Evolutionary conservation across 306 rosid genomes (phyloP), one percentile per base, ranked within the genome.

Genomic region (Inga oerstediana): DNA sequence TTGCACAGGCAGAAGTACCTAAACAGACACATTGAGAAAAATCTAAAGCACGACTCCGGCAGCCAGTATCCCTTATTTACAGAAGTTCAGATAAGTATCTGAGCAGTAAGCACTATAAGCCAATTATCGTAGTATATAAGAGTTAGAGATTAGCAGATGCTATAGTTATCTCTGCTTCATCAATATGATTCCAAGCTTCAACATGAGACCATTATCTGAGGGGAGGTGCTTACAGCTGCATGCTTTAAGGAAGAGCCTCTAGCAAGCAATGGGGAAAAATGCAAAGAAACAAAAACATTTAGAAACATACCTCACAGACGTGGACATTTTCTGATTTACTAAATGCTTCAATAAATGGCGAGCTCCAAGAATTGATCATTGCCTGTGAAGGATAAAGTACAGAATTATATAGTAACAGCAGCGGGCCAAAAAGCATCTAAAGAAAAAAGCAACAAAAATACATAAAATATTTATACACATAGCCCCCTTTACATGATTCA

Each of bases 351-450:
- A 79, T 41, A 84, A 92, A 95, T 80, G 97, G 92, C 56, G 45
- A 67, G 32, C 89, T 91, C 99, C 99, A 95, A 74, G 99, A 95
- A 65, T 92, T 83, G 73, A 87, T 76, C 99, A 93, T 87, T 76
- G 71, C 89, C 98, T 95, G 88, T 66, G 74, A 89, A 81, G 76
- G 82, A 85, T 37, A 85, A 59, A 80, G 43, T 70, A 71, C 32
- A 4, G 61, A 79, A 71, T 52, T 32, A 79, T 34, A 67, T 67
- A 72, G 75, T 74, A 85, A 70, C 76, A 41, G 80, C 30, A 79
- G 61, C 51, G 72, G 80, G 22, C 75, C 75, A 85, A 84, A 82
- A 64, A 74, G 49, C 85, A 62, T 74, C 61, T 34, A 6, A 76
- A 46, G 37, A 54, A 59, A 34, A 54, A 65, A 14, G 62, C 19